phyloP scores from a whole-genome alignment of 345 rosid species.

The Theobroma cacao region DNA sequence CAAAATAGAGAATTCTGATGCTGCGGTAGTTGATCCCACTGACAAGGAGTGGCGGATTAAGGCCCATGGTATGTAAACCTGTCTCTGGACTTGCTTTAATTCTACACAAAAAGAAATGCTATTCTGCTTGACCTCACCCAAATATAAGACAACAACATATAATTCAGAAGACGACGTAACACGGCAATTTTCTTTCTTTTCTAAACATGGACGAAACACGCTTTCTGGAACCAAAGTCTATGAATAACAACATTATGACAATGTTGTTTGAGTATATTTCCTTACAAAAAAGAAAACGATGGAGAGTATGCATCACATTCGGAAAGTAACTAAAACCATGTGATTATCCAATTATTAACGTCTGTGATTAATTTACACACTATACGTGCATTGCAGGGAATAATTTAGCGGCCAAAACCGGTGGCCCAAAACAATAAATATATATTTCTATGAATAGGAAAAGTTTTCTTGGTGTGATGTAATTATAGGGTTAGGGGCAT shows the following conservation, averaged over 20 bases:
- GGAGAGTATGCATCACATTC: not conserved
- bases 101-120: not conserved
- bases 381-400: not conserved
- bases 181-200: not conserved
- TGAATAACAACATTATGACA: not conserved
- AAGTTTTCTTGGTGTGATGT: conserved; percentile 16
- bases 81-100: too few relatives aligned
- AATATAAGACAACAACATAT: not conserved
- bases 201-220: not conserved
- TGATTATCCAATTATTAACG: not conserved
- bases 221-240: not conserved
- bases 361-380: not conserved
- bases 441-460: not conserved
- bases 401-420: not conserved
- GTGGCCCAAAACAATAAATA: not conserved
- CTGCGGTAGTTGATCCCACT: too few relatives aligned
- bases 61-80: too few relatives aligned
- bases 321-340: not conserved
- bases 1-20: too few relatives aligned
- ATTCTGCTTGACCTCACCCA: not conserved
- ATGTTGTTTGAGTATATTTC: not conserved
- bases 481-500: conserved; percentile 15
- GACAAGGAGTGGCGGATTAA: too few relatives aligned
- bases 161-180: not conserved
- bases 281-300: not conserved